A percentile compares a stretch with the other conserved stretches of the same genome.
phyloP scores from a whole-genome alignment of 495 filamentous ascomycete species.

The Annulohypoxylon maeteangense region DNA sequence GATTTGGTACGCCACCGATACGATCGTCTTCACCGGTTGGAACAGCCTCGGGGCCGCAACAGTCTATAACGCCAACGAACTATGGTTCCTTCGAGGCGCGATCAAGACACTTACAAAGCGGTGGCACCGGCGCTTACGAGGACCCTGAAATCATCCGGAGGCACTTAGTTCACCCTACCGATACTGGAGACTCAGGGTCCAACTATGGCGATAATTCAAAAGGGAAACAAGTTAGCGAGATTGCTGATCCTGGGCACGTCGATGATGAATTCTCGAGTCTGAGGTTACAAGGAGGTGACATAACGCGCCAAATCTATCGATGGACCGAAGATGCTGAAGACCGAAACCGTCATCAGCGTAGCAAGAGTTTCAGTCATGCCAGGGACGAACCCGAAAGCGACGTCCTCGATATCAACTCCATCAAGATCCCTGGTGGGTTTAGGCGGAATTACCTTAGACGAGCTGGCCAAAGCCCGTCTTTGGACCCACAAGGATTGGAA shows the following conservation, averaged over 20 bases:
- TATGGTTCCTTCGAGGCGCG: conserved; percentile 82
- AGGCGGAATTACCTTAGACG: conserved; percentile 85
- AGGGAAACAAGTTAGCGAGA: conserved; percentile 58
- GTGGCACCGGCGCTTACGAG: conserved; percentile 67
- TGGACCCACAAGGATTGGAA: conserved; percentile 57
- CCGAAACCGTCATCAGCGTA: conserved; percentile 70
- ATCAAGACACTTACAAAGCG: conserved; percentile 57
- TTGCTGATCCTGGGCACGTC: conserved; percentile 58
- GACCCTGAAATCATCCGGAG: conserved; percentile 83
- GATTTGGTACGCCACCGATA: conserved; percentile 68
- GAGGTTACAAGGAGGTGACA: conserved; percentile 90
- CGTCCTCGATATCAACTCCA: conserved; percentile 81
- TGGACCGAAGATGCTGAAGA: conserved; percentile 87
- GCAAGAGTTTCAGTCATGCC: conserved; percentile 83
- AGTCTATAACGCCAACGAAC: conserved; percentile 67
- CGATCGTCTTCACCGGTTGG: conserved; percentile 66
- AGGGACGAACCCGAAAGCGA: conserved; percentile 82
- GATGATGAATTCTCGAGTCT: conserved; percentile 92
- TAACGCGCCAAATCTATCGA: conserved; percentile 91
- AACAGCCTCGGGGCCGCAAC: conserved; percentile 56
- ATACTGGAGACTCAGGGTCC: conserved; percentile 53
- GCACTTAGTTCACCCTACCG: conserved; percentile 78
- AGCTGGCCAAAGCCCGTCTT: conserved; percentile 67
- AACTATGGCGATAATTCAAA: conserved; percentile 54
- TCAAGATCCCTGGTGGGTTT: conserved; percentile 93